Percentiles rank a stretch among this genome's conserved stretches.
Evolutionary conservation across 1,139 yeast species (phyloP).

Genomic region (Yamadazyma sp.): DNA sequence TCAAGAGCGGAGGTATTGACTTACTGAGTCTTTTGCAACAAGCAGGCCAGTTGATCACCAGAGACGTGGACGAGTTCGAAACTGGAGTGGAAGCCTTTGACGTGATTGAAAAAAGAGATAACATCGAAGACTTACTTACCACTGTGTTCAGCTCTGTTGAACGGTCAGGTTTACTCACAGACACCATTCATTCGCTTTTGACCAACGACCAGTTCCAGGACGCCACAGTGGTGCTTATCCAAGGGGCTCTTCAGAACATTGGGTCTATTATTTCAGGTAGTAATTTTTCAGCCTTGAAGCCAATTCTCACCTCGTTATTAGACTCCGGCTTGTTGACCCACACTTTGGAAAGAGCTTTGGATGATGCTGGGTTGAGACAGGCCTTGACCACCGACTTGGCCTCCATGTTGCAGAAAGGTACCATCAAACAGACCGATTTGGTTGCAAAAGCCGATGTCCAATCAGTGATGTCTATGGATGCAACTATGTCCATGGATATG

Average conservation of each 20-base stretch:
- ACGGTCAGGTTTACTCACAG: conserved; percentile 29
- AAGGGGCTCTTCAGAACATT: conserved; percentile 26
- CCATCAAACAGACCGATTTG: conserved; percentile 19
- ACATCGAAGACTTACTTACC: conserved; percentile 32
- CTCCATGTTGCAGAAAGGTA: conserved; percentile 15
- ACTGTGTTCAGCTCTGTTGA: conserved; percentile 32
- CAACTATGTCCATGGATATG: neutral
- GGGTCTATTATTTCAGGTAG: conserved; percentile 17
- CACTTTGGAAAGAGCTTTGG: conserved; percentile 25
- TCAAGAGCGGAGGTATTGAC: conserved; percentile 22
- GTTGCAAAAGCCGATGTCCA: conserved; percentile 14
- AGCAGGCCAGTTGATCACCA: conserved; percentile 17
- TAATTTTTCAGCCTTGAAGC: conserved; percentile 22
- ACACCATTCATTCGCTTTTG: conserved; percentile 26
- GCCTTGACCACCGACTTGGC: conserved; percentile 25
- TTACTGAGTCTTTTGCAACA: conserved; percentile 19
- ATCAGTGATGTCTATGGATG: conserved; percentile 11
- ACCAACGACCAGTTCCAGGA: conserved; percentile 29
- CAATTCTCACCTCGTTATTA: conserved; percentile 22
- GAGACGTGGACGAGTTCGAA: conserved; percentile 10
- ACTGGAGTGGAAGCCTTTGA: conserved; percentile 10
- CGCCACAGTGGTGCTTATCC: conserved; percentile 25
- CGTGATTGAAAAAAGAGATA: conserved; percentile 27
- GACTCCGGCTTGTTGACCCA: conserved; percentile 29
- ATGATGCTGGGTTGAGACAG: conserved; percentile 24